Conservation (phyloP, 768 basidiomycete species). For the Xerocomus potaroensis region DNA sequence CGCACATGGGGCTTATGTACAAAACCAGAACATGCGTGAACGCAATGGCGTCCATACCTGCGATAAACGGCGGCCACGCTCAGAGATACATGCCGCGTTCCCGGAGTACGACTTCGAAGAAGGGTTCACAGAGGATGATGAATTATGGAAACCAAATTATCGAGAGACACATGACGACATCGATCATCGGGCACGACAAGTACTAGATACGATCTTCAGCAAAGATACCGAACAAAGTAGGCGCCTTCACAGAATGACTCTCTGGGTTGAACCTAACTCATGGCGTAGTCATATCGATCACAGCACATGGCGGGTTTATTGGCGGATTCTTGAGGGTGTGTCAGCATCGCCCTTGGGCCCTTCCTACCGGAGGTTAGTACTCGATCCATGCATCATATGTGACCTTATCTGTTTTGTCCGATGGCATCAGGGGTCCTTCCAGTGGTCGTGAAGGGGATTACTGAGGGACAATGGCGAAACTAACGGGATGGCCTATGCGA, state of each 20-base stretch:
- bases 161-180: slow-evolving; percentile 28
- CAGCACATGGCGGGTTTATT: slow-evolving; percentile 62
- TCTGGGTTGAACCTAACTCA: background rate
- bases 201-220: slow-evolving; percentile 55
- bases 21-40: slow-evolving; percentile 63
- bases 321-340: slow-evolving; percentile 48
- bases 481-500: too few relatives aligned
- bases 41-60: slow-evolving; percentile 65
- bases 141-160: slow-evolving; percentile 44
- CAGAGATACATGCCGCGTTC: slow-evolving; percentile 37
- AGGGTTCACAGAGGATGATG: slow-evolving; percentile 57
- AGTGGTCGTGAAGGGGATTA: slow-evolving; percentile 18
- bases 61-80: slow-evolving; percentile 54
- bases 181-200: slow-evolving; percentile 42
- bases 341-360: slow-evolving; percentile 37
- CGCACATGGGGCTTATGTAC: background rate
- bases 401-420: background rate
- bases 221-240: slow-evolving; percentile 41
- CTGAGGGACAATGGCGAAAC: background rate
- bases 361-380: slow-evolving; percentile 64
- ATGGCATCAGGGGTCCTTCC: slow-evolving; percentile 22
- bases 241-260: background rate
- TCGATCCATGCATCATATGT: too few relatives aligned
- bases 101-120: slow-evolving; percentile 51
- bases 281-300: slow-evolving; percentile 56